Evolutionary conservation across 305 asterid genomes (phyloP).

Genomic region (Coffea humblotiana): DNA sequence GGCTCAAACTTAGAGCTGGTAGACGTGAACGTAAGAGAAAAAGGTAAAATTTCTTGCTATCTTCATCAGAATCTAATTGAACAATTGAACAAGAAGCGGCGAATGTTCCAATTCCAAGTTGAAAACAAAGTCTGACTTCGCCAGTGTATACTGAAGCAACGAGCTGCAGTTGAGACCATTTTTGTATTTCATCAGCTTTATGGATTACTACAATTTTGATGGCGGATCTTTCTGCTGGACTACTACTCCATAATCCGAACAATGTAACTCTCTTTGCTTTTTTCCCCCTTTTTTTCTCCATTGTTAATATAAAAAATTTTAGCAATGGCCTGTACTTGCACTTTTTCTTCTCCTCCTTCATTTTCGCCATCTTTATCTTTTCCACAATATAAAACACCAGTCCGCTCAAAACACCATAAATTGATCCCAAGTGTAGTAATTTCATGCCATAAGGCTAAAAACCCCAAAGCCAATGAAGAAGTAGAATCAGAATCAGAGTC

Average conservation of each 20-base stretch:
- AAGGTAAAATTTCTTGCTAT: not conserved
- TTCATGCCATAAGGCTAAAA: conserved; percentile 20
- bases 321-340: conserved; percentile 48
- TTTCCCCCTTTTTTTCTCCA: not conserved
- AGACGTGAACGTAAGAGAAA: not conserved
- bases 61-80: not conserved
- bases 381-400: conserved; percentile 37
- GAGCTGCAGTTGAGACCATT: too few species aligned
- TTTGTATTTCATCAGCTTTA: too few species aligned
- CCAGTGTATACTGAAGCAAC: too few species aligned
- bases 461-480: conserved; percentile 38
- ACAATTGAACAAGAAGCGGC: not conserved
- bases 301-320: not conserved
- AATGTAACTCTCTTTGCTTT: conserved; percentile 7
- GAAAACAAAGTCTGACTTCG: not conserved
- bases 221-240: conserved; percentile 1
- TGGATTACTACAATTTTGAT: not conserved
- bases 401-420: conserved; percentile 32
- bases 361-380: conserved; percentile 37
- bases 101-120: not conserved
- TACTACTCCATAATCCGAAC: not conserved
- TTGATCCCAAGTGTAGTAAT: conserved; percentile 19
- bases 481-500: conserved; percentile 12
- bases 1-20: not conserved
- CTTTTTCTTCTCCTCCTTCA: conserved; percentile 23